A percentile compares a stretch with the other conserved stretches of the same genome.
phyloP scores from a whole-genome alignment of 2,329 filamentous ascomycete species.

The Ceratocystis cacaofunesta region DNA sequence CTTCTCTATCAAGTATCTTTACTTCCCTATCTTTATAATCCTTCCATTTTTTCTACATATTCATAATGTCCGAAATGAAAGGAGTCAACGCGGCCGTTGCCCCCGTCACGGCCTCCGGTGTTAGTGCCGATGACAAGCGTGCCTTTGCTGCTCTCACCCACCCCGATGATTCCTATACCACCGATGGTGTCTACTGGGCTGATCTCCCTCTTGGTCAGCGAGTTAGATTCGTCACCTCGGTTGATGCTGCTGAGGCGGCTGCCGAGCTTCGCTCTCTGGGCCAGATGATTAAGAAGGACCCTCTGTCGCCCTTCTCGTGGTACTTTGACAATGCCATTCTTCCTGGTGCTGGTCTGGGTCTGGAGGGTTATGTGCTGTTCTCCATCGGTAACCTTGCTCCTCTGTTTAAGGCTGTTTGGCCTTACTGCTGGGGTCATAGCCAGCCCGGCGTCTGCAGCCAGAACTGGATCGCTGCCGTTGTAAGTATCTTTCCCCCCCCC shows the following conservation, averaged over 20 bases:
- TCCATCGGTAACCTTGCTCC: constrained; percentile 88
- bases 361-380: constrained; percentile 94
- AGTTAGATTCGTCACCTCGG: constrained; percentile 57
- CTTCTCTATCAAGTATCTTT: background rate
- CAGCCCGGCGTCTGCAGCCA: constrained; percentile 45
- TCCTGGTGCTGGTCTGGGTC: constrained; percentile 76
- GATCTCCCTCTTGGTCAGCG: constrained; percentile 61
- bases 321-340: constrained; percentile 87
- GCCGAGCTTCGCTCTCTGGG: constrained; percentile 54
- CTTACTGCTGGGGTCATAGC: constrained; percentile 55
- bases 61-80: constrained; percentile 12
- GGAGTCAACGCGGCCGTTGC: constrained; percentile 33
- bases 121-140: constrained; percentile 36
- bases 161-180: constrained; percentile 75
- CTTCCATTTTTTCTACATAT: background rate
- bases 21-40: background rate
- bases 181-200: constrained; percentile 81
- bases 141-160: constrained; percentile 69
- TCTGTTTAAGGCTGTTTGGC: constrained; percentile 62
- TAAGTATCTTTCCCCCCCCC: background rate
- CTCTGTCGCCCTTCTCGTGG: constrained; percentile 66
- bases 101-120: constrained; percentile 26
- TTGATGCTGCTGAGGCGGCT: constrained; percentile 55
- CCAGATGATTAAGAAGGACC: constrained; percentile 72
- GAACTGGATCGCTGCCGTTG: constrained; percentile 67